phyloP scores from a whole-genome alignment of 2,329 filamentous ascomycete genomes.

The Phialocephala subalpina region DNA sequence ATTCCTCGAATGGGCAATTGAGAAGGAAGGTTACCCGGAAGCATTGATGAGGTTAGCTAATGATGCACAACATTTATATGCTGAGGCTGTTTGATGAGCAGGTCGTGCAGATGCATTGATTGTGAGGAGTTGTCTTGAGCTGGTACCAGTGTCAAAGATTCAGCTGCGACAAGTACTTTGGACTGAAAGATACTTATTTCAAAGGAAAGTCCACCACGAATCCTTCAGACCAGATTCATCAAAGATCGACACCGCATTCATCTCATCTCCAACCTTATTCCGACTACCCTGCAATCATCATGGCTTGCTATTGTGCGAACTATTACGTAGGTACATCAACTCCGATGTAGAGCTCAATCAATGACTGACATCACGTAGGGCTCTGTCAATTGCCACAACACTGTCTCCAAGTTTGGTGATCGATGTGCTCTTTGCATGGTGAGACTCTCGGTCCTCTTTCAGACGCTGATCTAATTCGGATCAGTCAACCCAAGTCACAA shows the following conservation, averaged over 20 bases:
- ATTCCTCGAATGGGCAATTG: constrained; percentile 8
- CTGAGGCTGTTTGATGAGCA: constrained; percentile 26
- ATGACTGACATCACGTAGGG: constrained; percentile 39
- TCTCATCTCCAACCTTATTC: constrained; percentile 9
- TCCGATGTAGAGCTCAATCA: neutral
- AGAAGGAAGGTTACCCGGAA: constrained; percentile 14
- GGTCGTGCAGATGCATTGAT: constrained; percentile 19
- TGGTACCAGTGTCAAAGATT: constrained; percentile 11
- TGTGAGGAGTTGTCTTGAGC: constrained; percentile 8
- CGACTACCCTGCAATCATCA: constrained; percentile 29
- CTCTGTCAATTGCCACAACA: constrained; percentile 49
- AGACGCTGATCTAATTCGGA: constrained; percentile 11
- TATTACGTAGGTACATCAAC: constrained; percentile 45
- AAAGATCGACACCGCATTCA: constrained; percentile 21
- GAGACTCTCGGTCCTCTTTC: constrained; percentile 21
- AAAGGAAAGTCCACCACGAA: constrained; percentile 10
- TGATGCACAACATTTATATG: constrained; percentile 21
- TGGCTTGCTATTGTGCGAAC: constrained; percentile 49
- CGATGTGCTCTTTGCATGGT: constrained; percentile 48
- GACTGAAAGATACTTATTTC: constrained; percentile 23
- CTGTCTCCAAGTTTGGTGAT: constrained; percentile 47
- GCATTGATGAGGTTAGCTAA: constrained; percentile 26
- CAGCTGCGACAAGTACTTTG: neutral
- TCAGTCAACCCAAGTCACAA: constrained; percentile 26
- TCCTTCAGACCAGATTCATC: constrained; percentile 6